Base-by-base conservation (phyloP, 768 basidiomycete species). In the Mycena polygramma region DNA sequence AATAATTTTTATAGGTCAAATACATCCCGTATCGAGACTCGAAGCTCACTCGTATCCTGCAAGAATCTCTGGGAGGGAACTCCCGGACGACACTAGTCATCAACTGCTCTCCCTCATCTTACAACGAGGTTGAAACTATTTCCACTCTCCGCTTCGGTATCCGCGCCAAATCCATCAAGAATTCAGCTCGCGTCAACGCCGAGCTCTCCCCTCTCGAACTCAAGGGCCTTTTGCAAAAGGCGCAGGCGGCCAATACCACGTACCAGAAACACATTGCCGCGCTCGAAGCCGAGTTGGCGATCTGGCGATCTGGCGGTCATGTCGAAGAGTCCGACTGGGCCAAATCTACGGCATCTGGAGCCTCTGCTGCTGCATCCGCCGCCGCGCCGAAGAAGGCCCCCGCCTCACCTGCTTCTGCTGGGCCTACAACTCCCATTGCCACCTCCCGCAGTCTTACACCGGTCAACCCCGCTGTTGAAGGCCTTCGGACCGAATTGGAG, bases 81-180 rank as follows among this genome's bases (percentile, higher is more conserved):
- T 96, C 95, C 20, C 89, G 95, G 41, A 95, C 94, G 43, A 99
- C 98, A 0, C 90, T 99, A n/a, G 97, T 99, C 76, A 99, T 99
- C 83, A 99, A 99, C 82, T 99, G 98, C 78, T 99, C 98, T 20
- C 98, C 98, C 20, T 97, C 96, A 1, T 91, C 94, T 0, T 99
- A 96, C 84, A 99, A 99, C 77, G 98, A 99, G 80, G 86, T 94
- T 3, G 98, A 99, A 81, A 99, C 98, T 0, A 86, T 99, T 41
- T 94, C 93, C 4, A 99, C 98, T 5, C 89, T 99, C n/a, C 93
- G 98, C 30, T 99, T 99, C 80, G 98, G 98, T 86, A 99, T 99
- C 79, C 95, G 98, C 73, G 97, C 98, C n/a, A 99, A 99, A 83
- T 94, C 95, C n/a, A 99, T 99, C 90, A 99, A 99, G 94, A 99